phyloP scores from a whole-genome alignment of 2,329 filamentous ascomycete genomes.

The Ceratocystis colombiana region DNA sequence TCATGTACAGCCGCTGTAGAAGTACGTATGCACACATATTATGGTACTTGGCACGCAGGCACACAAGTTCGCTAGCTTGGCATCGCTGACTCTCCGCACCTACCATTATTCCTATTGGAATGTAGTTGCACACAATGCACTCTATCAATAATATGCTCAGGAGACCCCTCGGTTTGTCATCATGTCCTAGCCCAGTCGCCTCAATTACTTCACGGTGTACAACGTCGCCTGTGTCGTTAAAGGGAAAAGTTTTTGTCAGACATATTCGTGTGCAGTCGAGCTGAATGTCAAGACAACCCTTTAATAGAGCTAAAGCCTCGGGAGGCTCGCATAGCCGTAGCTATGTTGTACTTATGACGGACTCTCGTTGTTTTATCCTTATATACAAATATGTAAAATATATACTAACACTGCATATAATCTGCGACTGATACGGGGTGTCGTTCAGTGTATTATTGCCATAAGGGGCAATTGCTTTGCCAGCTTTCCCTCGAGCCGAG shows the following conservation, averaged over 20 bases:
- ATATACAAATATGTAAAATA: background rate
- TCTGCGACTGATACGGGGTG: background rate
- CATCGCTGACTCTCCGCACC: background rate
- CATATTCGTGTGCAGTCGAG: background rate
- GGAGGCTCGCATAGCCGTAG: conserved; percentile 1
- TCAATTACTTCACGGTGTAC: background rate
- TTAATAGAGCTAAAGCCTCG: background rate
- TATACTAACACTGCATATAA: conserved; percentile 1
- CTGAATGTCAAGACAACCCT: conserved; percentile 1
- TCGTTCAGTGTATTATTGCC: background rate
- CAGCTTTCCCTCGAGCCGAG: background rate
- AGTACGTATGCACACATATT: background rate
- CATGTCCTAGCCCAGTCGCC: background rate
- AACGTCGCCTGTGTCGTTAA: background rate
- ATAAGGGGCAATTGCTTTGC: background rate
- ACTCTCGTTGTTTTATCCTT: background rate
- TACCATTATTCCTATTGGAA: background rate
- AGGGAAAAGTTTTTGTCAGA: background rate
- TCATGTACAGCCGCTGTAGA: background rate
- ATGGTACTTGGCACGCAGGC: background rate
- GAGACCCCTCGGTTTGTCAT: background rate
- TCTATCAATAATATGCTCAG: background rate
- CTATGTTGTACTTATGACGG: too few relatives aligned
- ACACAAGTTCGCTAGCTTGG: background rate
- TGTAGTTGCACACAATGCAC: background rate